These are phyloP conservation scores for Actinomortierella wolfii DNA, from an alignment of 371 early-diverging fungal genomes.

Conservation along the genomic window DNA sequence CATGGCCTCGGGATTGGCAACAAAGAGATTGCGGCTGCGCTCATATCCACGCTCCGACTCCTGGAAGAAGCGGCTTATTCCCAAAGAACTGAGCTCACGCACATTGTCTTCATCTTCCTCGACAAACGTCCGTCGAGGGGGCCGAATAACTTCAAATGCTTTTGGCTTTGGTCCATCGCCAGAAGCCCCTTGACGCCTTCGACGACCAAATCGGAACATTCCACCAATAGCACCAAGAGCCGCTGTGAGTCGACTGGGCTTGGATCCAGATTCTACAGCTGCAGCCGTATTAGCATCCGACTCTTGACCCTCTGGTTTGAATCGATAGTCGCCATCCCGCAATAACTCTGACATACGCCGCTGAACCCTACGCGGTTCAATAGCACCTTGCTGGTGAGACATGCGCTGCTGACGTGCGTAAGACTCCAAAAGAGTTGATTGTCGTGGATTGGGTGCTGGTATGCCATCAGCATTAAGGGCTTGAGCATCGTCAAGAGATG, in stretches of 20 bases:
- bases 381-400: constrained; percentile 33
- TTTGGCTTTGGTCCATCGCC: constrained; percentile 33
- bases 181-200: constrained; percentile 4
- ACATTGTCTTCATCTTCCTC: constrained; percentile 32
- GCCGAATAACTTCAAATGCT: constrained; percentile 46
- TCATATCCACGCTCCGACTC: constrained; percentile 38
- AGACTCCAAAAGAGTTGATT: constrained; percentile 17
- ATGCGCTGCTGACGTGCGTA: constrained; percentile 33
- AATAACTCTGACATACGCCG: constrained; percentile 45
- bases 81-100: constrained; percentile 35
- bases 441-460: constrained; percentile 13
- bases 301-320: constrained; percentile 14
- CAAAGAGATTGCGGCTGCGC: constrained; percentile 31
- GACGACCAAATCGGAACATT: constrained; percentile 12
- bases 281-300: not conserved
- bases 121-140: constrained; percentile 17
- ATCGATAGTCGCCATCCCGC: constrained; percentile 37
- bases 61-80: constrained; percentile 43
- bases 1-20: constrained; percentile 40
- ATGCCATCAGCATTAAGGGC: constrained; percentile 4
- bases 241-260: no score
- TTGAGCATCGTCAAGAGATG: constrained; percentile 16
- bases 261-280: not conserved
- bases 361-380: constrained; percentile 13
- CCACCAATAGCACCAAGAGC: constrained; percentile 14